A percentile compares a stretch with the other conserved stretches of the same genome.
Conservation (phyloP, 768 basidiomycete genomes). For the Pholiota microspora region DNA sequence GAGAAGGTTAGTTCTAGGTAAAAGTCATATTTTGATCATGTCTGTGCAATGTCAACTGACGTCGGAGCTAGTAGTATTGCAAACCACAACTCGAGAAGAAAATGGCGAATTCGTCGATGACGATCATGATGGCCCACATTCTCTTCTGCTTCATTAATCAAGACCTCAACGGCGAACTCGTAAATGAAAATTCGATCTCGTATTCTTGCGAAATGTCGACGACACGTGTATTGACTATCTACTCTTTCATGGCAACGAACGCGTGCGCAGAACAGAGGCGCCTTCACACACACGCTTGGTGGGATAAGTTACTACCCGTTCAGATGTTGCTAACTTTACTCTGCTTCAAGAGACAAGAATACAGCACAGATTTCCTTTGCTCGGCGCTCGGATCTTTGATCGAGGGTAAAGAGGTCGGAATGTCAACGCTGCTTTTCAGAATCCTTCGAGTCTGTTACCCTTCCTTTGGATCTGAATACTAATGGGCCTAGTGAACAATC, state of each 20-base stretch:
- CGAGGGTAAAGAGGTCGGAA: constrained; percentile 1
- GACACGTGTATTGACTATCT: not conserved
- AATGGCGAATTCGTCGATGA: constrained; percentile 1
- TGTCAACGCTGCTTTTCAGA: constrained; percentile 1
- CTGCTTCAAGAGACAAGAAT: not conserved
- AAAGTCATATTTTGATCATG: not conserved
- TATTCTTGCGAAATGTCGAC: not conserved
- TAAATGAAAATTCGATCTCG: not conserved
- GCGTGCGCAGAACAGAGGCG: not conserved
- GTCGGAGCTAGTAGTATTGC: constrained; percentile 1
- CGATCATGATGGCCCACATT: not conserved
- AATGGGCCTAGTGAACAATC: not conserved
- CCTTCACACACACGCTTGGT: not conserved
- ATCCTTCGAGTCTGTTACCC: not conserved
- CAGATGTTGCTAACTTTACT: not conserved
- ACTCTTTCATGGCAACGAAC: not conserved
- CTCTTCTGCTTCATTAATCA: not conserved
- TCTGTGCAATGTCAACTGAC: constrained; percentile 6
- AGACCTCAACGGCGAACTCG: not conserved
- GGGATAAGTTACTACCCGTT: not conserved
- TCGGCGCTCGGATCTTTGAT: constrained; percentile 11
- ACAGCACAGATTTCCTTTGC: not conserved
- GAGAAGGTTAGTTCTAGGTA: constrained; percentile 2
- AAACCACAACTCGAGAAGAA: not conserved
- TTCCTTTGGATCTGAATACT: not conserved